Conservation (phyloP, 768 basidiomycete species). For the Boletus vermiculosoides region DNA sequence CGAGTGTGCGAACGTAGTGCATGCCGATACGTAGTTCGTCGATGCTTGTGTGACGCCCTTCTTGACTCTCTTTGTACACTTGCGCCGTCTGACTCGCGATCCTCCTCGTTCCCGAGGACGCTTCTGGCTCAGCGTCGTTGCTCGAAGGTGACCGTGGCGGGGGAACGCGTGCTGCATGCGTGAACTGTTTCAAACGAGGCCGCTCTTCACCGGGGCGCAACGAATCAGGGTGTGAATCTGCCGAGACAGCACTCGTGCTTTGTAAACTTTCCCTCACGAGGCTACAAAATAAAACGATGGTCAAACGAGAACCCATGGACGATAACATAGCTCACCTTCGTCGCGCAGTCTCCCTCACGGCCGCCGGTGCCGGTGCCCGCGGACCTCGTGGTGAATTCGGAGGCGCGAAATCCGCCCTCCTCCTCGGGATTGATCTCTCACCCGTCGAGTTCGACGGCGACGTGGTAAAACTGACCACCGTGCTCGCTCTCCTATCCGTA, state of each 20-base stretch:
- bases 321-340: slow-evolving; percentile 19
- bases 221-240: slow-evolving; percentile 33
- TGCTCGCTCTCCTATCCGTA: slow-evolving; percentile 35
- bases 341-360: slow-evolving; percentile 22
- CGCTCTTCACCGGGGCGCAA: slow-evolving; percentile 35
- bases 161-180: slow-evolving; percentile 63
- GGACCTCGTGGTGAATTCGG: slow-evolving; percentile 47
- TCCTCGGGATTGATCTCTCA: slow-evolving; percentile 61
- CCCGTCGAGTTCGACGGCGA: slow-evolving; percentile 69
- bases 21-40: slow-evolving; percentile 71
- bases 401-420: slow-evolving; percentile 68
- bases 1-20: slow-evolving; percentile 69
- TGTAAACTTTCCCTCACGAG: slow-evolving; percentile 53
- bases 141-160: slow-evolving; percentile 47
- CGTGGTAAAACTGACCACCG: slow-evolving; percentile 46
- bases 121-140: slow-evolving; percentile 18
- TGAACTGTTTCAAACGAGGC: slow-evolving; percentile 71
- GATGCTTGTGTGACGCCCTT: slow-evolving; percentile 40
- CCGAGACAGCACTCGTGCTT: slow-evolving; percentile 40
- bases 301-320: neutral
- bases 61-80: slow-evolving; percentile 43
- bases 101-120: slow-evolving; percentile 35
- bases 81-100: slow-evolving; percentile 67
- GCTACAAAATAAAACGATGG: slow-evolving; percentile 35
- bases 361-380: slow-evolving; percentile 21